Evolutionary conservation across 2,329 filamentous ascomycete species (phyloP).

Genomic region (Cercospora sojina): DNA sequence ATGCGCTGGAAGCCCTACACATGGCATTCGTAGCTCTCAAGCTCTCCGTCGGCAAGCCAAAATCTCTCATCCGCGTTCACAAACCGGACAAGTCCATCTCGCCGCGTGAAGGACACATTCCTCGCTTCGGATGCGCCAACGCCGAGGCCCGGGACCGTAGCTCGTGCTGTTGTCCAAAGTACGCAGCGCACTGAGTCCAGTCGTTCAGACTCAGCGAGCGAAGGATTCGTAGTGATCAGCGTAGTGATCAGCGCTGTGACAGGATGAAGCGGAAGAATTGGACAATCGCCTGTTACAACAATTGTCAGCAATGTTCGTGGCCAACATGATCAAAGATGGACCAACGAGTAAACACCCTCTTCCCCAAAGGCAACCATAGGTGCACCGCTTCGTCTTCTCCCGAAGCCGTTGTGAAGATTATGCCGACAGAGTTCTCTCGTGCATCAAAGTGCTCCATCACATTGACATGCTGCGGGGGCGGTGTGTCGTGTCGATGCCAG

Average conservation of each 20-base stretch:
- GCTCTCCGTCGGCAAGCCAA: slow-evolving; percentile 36
- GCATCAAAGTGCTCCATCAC: slow-evolving; percentile 26
- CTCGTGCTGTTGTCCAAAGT: slow-evolving; percentile 17
- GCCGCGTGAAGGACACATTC: slow-evolving; percentile 32
- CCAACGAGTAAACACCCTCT: slow-evolving; percentile 32
- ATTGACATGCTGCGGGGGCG: slow-evolving; percentile 2
- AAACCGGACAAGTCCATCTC: slow-evolving; percentile 38
- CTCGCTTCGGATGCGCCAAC: slow-evolving; percentile 1
- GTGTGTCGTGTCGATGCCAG: background rate
- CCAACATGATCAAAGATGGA: background rate
- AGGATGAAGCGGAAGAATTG: slow-evolving; percentile 33
- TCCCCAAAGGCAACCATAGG: slow-evolving; percentile 36
- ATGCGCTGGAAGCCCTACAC: background rate
- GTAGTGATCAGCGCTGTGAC: slow-evolving; percentile 33
- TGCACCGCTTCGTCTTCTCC: slow-evolving; percentile 28
- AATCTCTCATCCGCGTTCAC: slow-evolving; percentile 33
- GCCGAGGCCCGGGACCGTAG: background rate
- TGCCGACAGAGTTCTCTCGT: slow-evolving; percentile 33
- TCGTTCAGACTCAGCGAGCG: slow-evolving; percentile 25
- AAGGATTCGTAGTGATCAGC: slow-evolving; percentile 29
- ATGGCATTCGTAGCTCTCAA: slow-evolving; percentile 40
- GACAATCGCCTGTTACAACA: slow-evolving; percentile 28
- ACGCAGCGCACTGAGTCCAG: slow-evolving; percentile 29
- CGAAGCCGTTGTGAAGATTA: slow-evolving; percentile 30
- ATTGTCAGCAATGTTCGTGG: slow-evolving; percentile 1